Percentiles rank a stretch among this genome's conserved stretches.
These are phyloP conservation scores for Barnettozyma siamensis DNA, from an alignment of 805 yeast genomes.

Conservation along the genomic window DNA sequence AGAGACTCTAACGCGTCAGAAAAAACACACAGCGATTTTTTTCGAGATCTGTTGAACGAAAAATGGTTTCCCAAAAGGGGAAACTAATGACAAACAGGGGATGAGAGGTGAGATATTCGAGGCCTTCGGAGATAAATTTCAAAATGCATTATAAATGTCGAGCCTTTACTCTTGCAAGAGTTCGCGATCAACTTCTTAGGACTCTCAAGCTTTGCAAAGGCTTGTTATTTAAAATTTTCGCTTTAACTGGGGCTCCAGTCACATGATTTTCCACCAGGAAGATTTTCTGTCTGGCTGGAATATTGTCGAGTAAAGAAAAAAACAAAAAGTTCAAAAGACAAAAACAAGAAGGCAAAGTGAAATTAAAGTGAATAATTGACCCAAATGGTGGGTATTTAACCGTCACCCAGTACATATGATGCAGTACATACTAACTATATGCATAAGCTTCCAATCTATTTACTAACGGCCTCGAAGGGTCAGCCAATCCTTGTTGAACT, in stretches of 20 bases:
- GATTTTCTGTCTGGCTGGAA: too few relatives aligned
- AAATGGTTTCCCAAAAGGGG: constrained; percentile 1
- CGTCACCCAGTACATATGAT: too few relatives aligned
- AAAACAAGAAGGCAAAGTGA: not conserved
- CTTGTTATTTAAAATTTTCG: too few relatives aligned
- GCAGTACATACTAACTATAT: too few relatives aligned
- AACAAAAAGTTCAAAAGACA: not conserved
- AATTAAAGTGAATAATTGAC: not conserved
- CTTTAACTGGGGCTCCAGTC: too few relatives aligned
- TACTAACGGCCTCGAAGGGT: constrained; percentile 86
- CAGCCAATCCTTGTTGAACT: constrained; percentile 84
- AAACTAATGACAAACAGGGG: not conserved
- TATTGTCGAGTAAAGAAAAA: too few relatives aligned
- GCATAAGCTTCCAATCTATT: constrained; percentile 91
- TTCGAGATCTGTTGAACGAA: constrained; percentile 1
- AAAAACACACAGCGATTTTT: not conserved
- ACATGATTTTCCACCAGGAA: not conserved
- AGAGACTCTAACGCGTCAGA: not conserved
- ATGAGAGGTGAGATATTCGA: not conserved
- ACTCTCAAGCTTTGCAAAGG: too few relatives aligned
- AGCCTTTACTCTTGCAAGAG: too few relatives aligned
- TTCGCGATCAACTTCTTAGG: too few relatives aligned
- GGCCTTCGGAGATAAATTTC: too few relatives aligned
- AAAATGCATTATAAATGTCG: too few relatives aligned
- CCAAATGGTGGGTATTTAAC: constrained; percentile 2